Percentiles rank a stretch among this genome's conserved stretches.
These are phyloP conservation scores for Trichoderma citrinoviride DNA, from an alignment of 2,329 filamentous ascomycete species.

Conservation along the genomic window DNA sequence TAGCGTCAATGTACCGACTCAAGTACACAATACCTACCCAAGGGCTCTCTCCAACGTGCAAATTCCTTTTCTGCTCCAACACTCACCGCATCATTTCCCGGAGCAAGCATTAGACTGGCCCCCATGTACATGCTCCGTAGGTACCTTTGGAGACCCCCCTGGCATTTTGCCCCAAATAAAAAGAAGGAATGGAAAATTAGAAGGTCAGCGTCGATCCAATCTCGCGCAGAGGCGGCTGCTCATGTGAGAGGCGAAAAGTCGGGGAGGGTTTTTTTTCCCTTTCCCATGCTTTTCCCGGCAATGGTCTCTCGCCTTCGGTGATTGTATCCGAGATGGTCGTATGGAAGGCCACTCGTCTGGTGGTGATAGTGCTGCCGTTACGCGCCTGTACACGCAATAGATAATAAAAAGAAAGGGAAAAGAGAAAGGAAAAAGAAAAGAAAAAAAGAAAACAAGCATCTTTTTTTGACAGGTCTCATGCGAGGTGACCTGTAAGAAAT, in stretches of 20 bases:
- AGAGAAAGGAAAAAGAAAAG: not conserved
- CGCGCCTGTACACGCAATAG: not conserved
- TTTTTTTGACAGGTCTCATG: not conserved
- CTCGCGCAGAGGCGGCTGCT: conserved; percentile 18
- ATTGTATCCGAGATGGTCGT: not conserved
- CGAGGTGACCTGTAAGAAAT: not conserved
- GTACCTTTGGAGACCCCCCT: not conserved
- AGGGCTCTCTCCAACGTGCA: not conserved
- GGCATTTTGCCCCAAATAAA: not conserved
- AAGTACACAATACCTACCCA: not conserved
- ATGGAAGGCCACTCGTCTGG: not conserved
- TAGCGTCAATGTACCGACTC: no score
- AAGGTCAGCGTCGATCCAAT: conserved; percentile 17
- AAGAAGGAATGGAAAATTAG: not conserved
- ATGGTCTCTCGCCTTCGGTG: not conserved
- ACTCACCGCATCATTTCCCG: conserved; percentile 19
- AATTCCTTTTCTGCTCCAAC: not conserved
- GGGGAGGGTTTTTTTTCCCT: no score
- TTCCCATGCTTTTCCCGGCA: no score
- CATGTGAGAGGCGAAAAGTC: conserved; percentile 15
- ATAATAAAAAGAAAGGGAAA: not conserved
- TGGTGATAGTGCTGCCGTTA: not conserved
- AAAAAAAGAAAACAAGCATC: no score
- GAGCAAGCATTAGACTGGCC: not conserved
- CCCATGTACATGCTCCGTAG: not conserved